Percentiles rank a stretch among this genome's conserved stretches.
Evolutionary conservation across 2,329 filamentous ascomycete species (phyloP).

Genomic region (Xylariaceae sp.): DNA sequence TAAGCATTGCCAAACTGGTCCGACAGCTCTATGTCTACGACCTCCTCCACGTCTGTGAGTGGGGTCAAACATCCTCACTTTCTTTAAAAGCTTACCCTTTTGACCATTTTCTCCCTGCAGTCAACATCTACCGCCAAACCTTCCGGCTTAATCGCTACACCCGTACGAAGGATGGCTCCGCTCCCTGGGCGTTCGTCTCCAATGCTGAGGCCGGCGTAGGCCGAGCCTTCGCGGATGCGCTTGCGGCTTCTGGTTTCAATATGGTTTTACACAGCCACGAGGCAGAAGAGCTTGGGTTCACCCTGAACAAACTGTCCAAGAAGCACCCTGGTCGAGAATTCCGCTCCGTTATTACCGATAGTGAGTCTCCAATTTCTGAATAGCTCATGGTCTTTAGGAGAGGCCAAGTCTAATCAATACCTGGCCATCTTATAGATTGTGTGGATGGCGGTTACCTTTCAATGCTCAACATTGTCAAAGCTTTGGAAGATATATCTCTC

Average conservation of each 20-base stretch:
- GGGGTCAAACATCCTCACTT: not conserved
- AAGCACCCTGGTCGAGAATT: constrained; percentile 28
- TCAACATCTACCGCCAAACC: constrained; percentile 2
- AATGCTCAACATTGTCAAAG: constrained; percentile 2
- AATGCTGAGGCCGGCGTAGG: constrained; percentile 55
- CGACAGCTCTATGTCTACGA: not conserved
- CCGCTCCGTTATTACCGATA: not conserved
- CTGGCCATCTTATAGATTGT: not conserved
- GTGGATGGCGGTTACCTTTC: not conserved
- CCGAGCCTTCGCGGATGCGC: constrained; percentile 44
- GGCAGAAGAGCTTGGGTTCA: constrained; percentile 44
- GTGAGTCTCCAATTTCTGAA: not conserved
- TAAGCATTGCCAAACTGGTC: too few relatives aligned
- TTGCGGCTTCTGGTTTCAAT: constrained; percentile 51
- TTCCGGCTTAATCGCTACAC: constrained; percentile 23
- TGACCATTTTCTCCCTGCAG: not conserved
- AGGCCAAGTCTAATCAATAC: not conserved
- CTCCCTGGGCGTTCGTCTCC: constrained; percentile 46
- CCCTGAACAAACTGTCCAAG: constrained; percentile 35
- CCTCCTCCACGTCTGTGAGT: not conserved
- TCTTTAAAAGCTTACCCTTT: not conserved
- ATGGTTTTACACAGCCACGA: constrained; percentile 57
- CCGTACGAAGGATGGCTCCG: constrained; percentile 15
- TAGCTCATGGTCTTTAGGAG: not conserved
- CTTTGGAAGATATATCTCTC: constrained; percentile 37